These are phyloP conservation scores for barrel medic (Medicago truncatula) DNA, from an alignment of 306 rosid genomes.

Conservation along the genomic window MtrunA17r5.0-ANR NC_053049.1:49136001-49136500, in stretches of 20 bases:
- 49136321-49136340: neutral
- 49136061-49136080: neutral
- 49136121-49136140: neutral
- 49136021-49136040: neutral
- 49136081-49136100: neutral
- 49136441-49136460: neutral
- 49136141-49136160: neutral
- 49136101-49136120: neutral
- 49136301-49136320: neutral
- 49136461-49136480: neutral
- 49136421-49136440: neutral
- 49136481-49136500: constrained; percentile 6
- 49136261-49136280: neutral
- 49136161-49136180: neutral
- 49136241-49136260: constrained; percentile 1
- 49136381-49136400: neutral
- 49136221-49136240: neutral
- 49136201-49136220: neutral
- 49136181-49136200: neutral
- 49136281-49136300: neutral
- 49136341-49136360: constrained; percentile 7
- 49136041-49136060: neutral
- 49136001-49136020: neutral
- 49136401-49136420: neutral
- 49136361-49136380: neutral